phyloP scores from a whole-genome alignment of 805 yeast genomes.

The Dipodascus geniculatus region DNA sequence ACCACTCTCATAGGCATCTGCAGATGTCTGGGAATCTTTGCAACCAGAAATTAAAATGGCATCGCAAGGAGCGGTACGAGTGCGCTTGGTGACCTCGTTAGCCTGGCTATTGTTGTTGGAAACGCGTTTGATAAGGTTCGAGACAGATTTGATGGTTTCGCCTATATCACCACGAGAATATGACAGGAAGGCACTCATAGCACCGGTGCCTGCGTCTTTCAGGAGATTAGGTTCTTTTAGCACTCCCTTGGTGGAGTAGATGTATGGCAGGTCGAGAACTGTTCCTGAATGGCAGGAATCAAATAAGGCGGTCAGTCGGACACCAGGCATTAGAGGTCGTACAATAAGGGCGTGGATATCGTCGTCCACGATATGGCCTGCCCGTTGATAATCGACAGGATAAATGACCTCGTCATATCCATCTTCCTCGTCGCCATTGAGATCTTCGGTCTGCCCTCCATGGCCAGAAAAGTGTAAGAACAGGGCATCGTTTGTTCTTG shows the following conservation, averaged over 20 bases:
- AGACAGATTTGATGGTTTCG: constrained; percentile 32
- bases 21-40: constrained; percentile 73
- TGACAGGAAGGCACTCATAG: constrained; percentile 44
- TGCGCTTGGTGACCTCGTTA: constrained; percentile 35
- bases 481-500: constrained; percentile 64
- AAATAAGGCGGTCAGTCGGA: constrained; percentile 65
- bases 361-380: constrained; percentile 67
- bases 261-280: constrained; percentile 66
- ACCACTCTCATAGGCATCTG: constrained; percentile 68
- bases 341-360: constrained; percentile 63
- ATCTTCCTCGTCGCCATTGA: constrained; percentile 64
- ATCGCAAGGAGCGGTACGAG: constrained; percentile 66
- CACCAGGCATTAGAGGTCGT: constrained; percentile 56
- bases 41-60: constrained; percentile 70
- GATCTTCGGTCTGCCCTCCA: constrained; percentile 64
- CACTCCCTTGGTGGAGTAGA: constrained; percentile 74
- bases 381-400: constrained; percentile 57
- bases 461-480: constrained; percentile 83
- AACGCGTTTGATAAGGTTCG: constrained; percentile 23
- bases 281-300: constrained; percentile 86
- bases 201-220: constrained; percentile 62
- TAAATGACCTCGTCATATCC: constrained; percentile 64
- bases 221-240: constrained; percentile 69
- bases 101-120: constrained; percentile 26
- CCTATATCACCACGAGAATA: constrained; percentile 50